phyloP scores from a whole-genome alignment of 2,329 filamentous ascomycete genomes.

The Ceratocystis variospora region DNA sequence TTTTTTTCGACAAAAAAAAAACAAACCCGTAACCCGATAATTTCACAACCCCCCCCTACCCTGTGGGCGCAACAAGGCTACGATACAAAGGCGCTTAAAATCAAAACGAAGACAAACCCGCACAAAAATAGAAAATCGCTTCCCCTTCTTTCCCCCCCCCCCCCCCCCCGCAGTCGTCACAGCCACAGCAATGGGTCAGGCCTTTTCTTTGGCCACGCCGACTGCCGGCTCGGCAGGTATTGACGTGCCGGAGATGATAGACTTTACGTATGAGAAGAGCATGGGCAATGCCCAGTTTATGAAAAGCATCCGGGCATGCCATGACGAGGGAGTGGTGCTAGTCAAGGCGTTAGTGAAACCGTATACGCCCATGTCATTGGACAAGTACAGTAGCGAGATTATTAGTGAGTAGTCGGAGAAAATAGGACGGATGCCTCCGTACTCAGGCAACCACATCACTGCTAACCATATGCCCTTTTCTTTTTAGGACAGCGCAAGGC shows the following conservation, averaged over 20 bases:
- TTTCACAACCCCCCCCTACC: too few relatives aligned
- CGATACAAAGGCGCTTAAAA: too few relatives aligned
- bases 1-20: too few relatives aligned
- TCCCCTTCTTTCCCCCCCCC: too few relatives aligned
- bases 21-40: too few relatives aligned
- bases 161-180: constrained; percentile 17
- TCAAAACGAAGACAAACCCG: background rate
- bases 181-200: constrained; percentile 67
- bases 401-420: constrained; percentile 40
- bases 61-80: too few relatives aligned
- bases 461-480: too few relatives aligned
- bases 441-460: too few relatives aligned
- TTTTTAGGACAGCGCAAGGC: constrained; percentile 59
- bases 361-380: constrained; percentile 66
- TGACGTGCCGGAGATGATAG: constrained; percentile 80
- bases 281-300: constrained; percentile 88
- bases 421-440: too few relatives aligned
- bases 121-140: constrained; percentile 18
- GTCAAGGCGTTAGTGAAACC: constrained; percentile 94
- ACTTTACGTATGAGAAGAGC: constrained; percentile 82
- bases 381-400: constrained; percentile 63
- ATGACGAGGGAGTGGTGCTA: constrained; percentile 80
- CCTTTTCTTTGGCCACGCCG: constrained; percentile 83
- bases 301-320: constrained; percentile 85
- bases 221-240: constrained; percentile 86